phyloP scores from a whole-genome alignment of 2,329 filamentous ascomycete genomes.

The Clarireedia hainanense region DNA sequence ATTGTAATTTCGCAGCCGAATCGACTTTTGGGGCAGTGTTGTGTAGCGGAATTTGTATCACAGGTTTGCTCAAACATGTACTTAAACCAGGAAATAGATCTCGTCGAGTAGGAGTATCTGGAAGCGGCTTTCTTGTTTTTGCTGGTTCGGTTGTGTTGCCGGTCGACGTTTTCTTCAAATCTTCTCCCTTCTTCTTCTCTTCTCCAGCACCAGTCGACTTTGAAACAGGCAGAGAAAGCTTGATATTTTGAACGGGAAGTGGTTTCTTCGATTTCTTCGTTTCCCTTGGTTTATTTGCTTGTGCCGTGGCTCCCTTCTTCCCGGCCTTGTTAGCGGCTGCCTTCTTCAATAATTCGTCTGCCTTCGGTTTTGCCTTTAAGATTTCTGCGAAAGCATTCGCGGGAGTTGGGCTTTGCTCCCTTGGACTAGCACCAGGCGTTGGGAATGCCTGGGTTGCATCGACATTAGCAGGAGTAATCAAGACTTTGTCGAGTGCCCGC shows the following conservation, averaged over 20 bases:
- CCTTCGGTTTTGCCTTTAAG: background rate
- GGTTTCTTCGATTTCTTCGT: slow-evolving; percentile 21
- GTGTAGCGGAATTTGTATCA: background rate
- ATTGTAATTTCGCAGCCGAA: background rate
- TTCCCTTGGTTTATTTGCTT: slow-evolving; percentile 4
- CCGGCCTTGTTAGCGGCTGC: background rate
- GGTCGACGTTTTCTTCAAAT: slow-evolving; percentile 23
- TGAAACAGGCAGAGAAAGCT: slow-evolving; percentile 2
- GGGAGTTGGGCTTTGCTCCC: slow-evolving; percentile 32
- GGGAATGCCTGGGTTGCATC: slow-evolving; percentile 41
- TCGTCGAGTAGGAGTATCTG: background rate
- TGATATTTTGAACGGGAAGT: slow-evolving; percentile 30
- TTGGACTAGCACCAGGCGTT: slow-evolving; percentile 50
- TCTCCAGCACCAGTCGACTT: slow-evolving; percentile 3
- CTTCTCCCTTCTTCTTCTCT: slow-evolving; percentile 14
- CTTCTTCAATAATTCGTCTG: background rate
- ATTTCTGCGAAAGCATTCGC: slow-evolving; percentile 14
- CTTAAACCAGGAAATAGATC: slow-evolving; percentile 15
- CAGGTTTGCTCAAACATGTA: background rate
- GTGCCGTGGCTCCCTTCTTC: background rate
- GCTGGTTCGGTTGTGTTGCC: slow-evolving; percentile 10
- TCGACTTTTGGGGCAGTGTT: background rate
- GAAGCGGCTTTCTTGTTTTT: slow-evolving; percentile 5
- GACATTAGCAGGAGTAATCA: slow-evolving; percentile 32
- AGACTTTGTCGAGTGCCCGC: slow-evolving; percentile 35